Base-by-base conservation (phyloP, 176 grass and related monocot species). In the Dendrocalamus sinicus region DNA sequence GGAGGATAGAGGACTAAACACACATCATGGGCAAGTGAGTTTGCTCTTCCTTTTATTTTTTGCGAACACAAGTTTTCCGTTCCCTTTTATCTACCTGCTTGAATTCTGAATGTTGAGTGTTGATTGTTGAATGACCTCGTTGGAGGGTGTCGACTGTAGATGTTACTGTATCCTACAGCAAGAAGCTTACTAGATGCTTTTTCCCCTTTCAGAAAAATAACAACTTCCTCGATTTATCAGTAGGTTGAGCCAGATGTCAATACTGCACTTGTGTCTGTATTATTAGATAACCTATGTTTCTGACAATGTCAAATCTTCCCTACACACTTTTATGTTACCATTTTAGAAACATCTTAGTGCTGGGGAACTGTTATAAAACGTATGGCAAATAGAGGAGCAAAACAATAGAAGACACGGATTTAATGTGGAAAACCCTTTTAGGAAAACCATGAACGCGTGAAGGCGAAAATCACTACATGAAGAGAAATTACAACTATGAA, bases 1-100 rank as follows among this genome's bases (percentile, higher is more conserved):
- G 51, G 95, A 98, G 83, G 95, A 98, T 41, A 95, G 91, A 40
- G 95, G 95, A 8, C 86, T 98, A 26, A 98, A 98, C 86, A 90
- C 88, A 65, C 95, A 98, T 76, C 95, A 98, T 83, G 95, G 95
- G 11, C 91, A 95, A 78, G 95, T 97, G 81, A 87, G 89, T 86
- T 61, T 35, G 10, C 45, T 53, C 5, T 70, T 67, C 15, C 47
- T 15, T 84, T 57, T 20, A 7, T 82, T 52, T 12, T 37, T 53
- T 10, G 2, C n/a, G 5, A 39, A 76, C 10, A 23, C 9, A 11
- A 79, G 51, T 82, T 72, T 72, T 0, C 17, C 40, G 19, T 41
- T 55, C 62, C 10, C 7, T 45, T 69, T 20, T 45, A n/a, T 45
- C 43, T 59, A 9, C 5, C 7, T 37, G 41, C 12, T 70, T 48